Base-by-base conservation (phyloP, 1,139 yeast genomes). In the Magnusiomyces paraingens region DNA sequence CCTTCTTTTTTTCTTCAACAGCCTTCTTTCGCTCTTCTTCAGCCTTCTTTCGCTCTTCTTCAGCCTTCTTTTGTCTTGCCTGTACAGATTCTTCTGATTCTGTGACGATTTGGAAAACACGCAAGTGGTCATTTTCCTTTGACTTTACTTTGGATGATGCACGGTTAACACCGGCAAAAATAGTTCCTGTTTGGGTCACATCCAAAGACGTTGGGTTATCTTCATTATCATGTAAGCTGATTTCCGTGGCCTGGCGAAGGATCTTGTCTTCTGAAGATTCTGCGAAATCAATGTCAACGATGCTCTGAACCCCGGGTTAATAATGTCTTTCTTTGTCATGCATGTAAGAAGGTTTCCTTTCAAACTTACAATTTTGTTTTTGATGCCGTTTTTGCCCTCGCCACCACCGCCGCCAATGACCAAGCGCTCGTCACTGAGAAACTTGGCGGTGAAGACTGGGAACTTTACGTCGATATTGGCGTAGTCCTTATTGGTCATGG, bases 321-420 rank as follows among this genome's bases (percentile, higher is more conserved):
- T 26, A 8, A n/a, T n/a, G n/a, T n/a, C n/a, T n/a, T n/a, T 26
- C 32, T 26, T 26, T 26, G 32, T 26, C 32, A 26, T 26, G 32
- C 32, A 26, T 26, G 8, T 5, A 26, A 26, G 8, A 26, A 26
- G 8, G 32, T 26, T 26, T 26, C 43, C 20, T 32, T 52, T 18
- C 22, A 41, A 17, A 21, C 64, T 42, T 55, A 64, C 66, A 62
- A 91, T 74, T 67, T 86, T 89, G 69, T 91, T 91, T 48, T 93
- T 87, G 54, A 90, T 82, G 47, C 96, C 97, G 65, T 88, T 84
- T 72, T 66, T 84, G 15, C 95, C 95, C 68, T 88, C 95, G 42
- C 97, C 98, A 41, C 97, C 97, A 47, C 98, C 99, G 45, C 99
- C 99, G 4, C 90, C 82, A 32, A 86, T 86, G 52, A 90, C 69